Percentiles rank a stretch among this genome's conserved stretches.
Evolutionary conservation across 805 yeast genomes (phyloP).

Genomic region (Nakazawaea siamensis): DNA sequence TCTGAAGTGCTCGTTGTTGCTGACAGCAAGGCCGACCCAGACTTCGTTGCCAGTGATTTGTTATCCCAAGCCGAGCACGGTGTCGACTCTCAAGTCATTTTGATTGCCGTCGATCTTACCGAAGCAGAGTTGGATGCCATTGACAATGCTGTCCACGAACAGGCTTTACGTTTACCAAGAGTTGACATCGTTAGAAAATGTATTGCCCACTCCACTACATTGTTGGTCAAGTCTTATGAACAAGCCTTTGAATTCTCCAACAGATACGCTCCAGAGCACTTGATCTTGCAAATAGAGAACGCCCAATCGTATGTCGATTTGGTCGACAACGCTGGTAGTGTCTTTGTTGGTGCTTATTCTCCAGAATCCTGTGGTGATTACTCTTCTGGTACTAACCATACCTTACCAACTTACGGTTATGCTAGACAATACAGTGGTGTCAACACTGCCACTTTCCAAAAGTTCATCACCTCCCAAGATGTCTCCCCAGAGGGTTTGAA

Average conservation of each 20-base stretch:
- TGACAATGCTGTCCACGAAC: conserved; percentile 77
- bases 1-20: conserved; percentile 96
- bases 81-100: conserved; percentile 92
- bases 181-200: conserved; percentile 89
- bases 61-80: conserved; percentile 99
- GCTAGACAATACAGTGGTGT: conserved; percentile 98
- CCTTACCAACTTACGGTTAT: conserved; percentile 96
- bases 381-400: conserved; percentile 96
- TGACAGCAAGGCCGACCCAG: conserved; percentile 82
- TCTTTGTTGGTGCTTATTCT: conserved; percentile 91
- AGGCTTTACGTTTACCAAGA: conserved; percentile 81
- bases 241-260: conserved; percentile 87
- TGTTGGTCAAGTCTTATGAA: conserved; percentile 58
- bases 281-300: conserved; percentile 80
- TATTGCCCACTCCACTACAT: conserved; percentile 82
- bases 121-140: conserved; percentile 53
- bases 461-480: conserved; percentile 89
- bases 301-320: conserved; percentile 64
- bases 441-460: conserved; percentile 91
- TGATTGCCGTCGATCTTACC: conserved; percentile 72
- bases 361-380: conserved; percentile 99
- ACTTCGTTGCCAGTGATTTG: conserved; percentile 93
- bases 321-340: conserved; percentile 92
- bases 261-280: conserved; percentile 94
- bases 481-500: conserved; percentile 78